These are phyloP conservation scores for Aspergillus sp. DNA, from an alignment of 2,329 filamentous ascomycete species.

Conservation along the genomic window DNA sequence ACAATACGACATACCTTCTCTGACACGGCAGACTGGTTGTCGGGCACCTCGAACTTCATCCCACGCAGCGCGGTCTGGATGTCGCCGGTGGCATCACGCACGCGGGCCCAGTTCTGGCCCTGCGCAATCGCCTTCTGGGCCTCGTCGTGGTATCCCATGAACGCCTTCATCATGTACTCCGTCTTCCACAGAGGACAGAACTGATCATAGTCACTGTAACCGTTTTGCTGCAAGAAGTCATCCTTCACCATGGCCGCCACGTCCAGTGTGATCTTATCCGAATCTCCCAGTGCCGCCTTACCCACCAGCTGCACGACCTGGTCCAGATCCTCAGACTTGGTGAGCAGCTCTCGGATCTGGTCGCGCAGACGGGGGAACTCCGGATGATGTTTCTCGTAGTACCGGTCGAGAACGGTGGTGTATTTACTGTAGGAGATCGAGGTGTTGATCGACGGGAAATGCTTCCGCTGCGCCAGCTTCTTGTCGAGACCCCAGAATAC, in stretches of 20 bases:
- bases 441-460: constrained; percentile 99
- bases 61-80: constrained; percentile 80
- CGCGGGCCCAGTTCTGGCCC: constrained; percentile 88
- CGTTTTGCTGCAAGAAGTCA: constrained; percentile 98
- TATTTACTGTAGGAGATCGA: constrained; percentile 96
- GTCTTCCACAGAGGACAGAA: constrained; percentile 99
- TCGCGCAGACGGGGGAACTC: constrained; percentile 93
- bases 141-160: constrained; percentile 98
- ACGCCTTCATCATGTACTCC: constrained; percentile 99
- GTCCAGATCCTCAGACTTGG: constrained; percentile 94
- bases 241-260: constrained; percentile 92
- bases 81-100: constrained; percentile 84
- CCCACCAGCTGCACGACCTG: constrained; percentile 98
- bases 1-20: constrained; percentile 67
- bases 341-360: constrained; percentile 88
- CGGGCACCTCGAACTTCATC: constrained; percentile 96
- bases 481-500: constrained; percentile 99
- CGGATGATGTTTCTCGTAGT: constrained; percentile 88
- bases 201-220: constrained; percentile 98
- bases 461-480: constrained; percentile 98
- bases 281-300: constrained; percentile 92
- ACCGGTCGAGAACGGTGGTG: constrained; percentile 81
- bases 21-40: constrained; percentile 73
- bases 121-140: constrained; percentile 91
- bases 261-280: constrained; percentile 97